Base-by-base conservation (phyloP, 2,329 filamentous ascomycete genomes). In the Anthostomella pinea region DNA sequence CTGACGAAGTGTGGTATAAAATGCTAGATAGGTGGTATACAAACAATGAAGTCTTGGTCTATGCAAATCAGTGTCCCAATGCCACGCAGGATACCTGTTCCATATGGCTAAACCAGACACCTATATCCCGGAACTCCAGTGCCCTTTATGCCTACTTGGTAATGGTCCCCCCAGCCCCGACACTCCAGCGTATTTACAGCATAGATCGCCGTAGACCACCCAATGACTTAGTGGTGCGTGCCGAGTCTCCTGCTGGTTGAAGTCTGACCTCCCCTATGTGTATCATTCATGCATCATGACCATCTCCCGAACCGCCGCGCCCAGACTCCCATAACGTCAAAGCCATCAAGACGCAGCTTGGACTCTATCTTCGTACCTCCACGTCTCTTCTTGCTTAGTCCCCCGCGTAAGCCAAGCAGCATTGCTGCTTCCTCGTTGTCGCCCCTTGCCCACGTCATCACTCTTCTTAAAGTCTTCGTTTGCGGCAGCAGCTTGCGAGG, bases 381-480 rank as follows among this genome's bases (percentile, higher is more conserved):
- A 95, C 2, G 87, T 95, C 33, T 88, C 85, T 59, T 95, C 86
- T 60, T 91, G 85, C 57, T 80, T 89, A 2, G 87, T 95, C 6
- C 88, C 87, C 0, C 84, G 83, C 13, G 85, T 77, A 40, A 94
- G 66, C 79, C 86, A 91, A 21, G 64, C 63, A 18, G 69, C 67
- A 47, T 72, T 73, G 51, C 68, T 72, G 30, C 49, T 53, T 11
- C 67, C 68, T 30, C 72, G 68, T 14, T 61, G 59, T 23, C 67
- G 61, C 3, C 63, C 58, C 41, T 52, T 59, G 15, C 61, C 60
- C 26, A 52, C 45, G 33, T 77, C 73, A 42, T 81, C 74, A 34
- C 69, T 70, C 63, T 76, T 75, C 62, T 81, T 82, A 35, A 66
- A 65, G 39, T 79, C 77, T 30, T 73, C 66, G 20, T 53, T 54